Conservation (phyloP, 2,329 filamentous ascomycete species). For the Cladosporium austrohemisphaericum region DNA sequence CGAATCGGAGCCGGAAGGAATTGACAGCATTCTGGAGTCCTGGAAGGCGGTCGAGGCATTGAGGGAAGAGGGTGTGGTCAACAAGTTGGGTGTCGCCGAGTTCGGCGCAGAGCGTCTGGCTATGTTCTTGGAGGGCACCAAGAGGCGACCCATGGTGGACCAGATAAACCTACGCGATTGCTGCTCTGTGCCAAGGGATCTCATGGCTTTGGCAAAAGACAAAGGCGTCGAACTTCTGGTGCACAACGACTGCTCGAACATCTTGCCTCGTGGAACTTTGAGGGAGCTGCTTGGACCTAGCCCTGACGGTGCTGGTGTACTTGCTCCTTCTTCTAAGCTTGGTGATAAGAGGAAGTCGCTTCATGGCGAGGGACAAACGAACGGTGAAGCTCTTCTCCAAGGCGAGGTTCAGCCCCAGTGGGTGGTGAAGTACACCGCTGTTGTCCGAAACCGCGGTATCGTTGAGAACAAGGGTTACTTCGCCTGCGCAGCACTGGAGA, state of each 20-base stretch:
- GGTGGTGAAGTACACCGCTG: constrained; percentile 96
- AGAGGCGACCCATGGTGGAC: constrained; percentile 74
- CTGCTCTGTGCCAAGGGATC: constrained; percentile 87
- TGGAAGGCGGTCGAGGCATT: constrained; percentile 68
- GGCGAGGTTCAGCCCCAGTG: constrained; percentile 84
- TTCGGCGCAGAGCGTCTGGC: constrained; percentile 80
- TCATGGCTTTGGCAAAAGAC: constrained; percentile 78
- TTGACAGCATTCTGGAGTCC: constrained; percentile 64
- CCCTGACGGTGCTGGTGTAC: constrained; percentile 67
- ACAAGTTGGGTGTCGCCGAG: constrained; percentile 79
- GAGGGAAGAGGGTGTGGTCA: constrained; percentile 66
- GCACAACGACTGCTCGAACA: constrained; percentile 90
- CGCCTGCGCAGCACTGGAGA: constrained; percentile 67
- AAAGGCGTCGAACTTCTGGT: constrained; percentile 83
- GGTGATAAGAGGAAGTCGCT: constrained; percentile 41
- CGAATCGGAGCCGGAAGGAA: constrained; percentile 52
- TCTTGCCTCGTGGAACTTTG: constrained; percentile 79
- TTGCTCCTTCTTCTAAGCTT: constrained; percentile 52
- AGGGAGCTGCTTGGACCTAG: constrained; percentile 76
- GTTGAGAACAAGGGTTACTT: constrained; percentile 99
- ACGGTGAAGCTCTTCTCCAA: constrained; percentile 60
- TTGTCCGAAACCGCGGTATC: constrained; percentile 87
- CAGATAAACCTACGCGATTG: constrained; percentile 97
- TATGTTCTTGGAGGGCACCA: constrained; percentile 69
- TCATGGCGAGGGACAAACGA: constrained; percentile 35